phyloP scores from a whole-genome alignment of 2,329 filamentous ascomycete species.

The Diaporthe vexans region DNA sequence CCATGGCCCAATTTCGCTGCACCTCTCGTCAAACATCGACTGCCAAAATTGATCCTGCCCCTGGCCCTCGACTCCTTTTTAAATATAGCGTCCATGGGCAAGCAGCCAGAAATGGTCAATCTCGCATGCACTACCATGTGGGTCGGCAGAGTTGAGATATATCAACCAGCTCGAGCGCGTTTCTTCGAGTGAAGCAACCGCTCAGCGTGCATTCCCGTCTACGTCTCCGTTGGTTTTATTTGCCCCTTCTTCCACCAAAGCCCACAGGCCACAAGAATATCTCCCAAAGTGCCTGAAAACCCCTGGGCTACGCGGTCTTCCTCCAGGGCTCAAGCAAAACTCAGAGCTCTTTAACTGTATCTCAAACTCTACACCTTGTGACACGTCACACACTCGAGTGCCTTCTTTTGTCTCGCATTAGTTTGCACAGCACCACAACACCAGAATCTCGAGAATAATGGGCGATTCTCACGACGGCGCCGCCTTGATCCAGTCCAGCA shows the following conservation, averaged over 20 bases:
- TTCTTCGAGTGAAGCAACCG: conserved; percentile 8
- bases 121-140: conserved; percentile 11
- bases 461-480: conserved; percentile 11
- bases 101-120: conserved; percentile 19
- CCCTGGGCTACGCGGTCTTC: neutral
- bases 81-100: conserved; percentile 16
- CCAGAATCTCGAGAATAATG: neutral
- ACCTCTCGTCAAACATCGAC: conserved; percentile 26
- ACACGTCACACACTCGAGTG: neutral
- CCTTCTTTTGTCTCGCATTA: neutral
- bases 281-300: neutral
- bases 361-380: neutral
- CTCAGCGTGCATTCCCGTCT: neutral
- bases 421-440: neutral
- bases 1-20: conserved; percentile 29
- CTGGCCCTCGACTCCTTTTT: conserved; percentile 27
- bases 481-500: conserved; percentile 28
- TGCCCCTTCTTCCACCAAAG: neutral
- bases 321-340: neutral
- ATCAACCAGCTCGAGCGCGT: neutral
- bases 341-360: neutral
- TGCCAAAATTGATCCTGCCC: conserved; percentile 23
- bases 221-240: neutral
- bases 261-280: neutral
- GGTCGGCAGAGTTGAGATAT: conserved; percentile 12